Percentiles rank a stretch among this genome's conserved stretches.
phyloP scores from a whole-genome alignment of 768 basidiomycete species.

The Tremella fuciformis region DNA sequence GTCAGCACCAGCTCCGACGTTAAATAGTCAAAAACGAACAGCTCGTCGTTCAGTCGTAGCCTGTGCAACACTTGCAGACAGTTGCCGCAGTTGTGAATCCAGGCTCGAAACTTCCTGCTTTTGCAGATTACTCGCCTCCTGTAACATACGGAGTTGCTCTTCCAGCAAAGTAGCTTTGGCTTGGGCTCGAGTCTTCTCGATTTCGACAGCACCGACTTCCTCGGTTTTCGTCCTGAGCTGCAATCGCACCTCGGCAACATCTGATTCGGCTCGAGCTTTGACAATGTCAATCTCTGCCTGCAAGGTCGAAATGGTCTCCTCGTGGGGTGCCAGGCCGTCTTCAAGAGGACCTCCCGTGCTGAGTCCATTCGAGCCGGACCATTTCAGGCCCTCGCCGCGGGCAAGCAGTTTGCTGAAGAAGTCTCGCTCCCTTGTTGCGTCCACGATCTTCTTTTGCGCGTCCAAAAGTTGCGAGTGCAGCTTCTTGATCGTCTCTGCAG shows the following conservation, averaged over 20 bases:
- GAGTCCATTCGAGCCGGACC: conserved; percentile 12
- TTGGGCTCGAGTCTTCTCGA: conserved; percentile 74
- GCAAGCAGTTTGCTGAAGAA: conserved; percentile 71
- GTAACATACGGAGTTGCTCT: conserved; percentile 40
- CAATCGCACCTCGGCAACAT: conserved; percentile 69
- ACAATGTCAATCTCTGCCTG: conserved; percentile 79
- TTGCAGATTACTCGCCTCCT: conserved; percentile 34
- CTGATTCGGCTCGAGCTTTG: conserved; percentile 73
- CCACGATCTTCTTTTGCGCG: conserved; percentile 70
- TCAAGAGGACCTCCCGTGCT: conserved; percentile 17
- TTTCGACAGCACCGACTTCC: conserved; percentile 64
- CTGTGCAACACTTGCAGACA: conserved; percentile 31
- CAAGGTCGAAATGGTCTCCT: conserved; percentile 60
- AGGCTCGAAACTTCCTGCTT: conserved; percentile 39
- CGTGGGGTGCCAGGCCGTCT: conserved; percentile 21
- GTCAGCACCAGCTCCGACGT: conserved; percentile 19
- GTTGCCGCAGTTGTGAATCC: conserved; percentile 29
- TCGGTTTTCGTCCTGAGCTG: conserved; percentile 65
- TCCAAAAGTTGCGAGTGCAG: conserved; percentile 71
- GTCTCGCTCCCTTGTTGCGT: conserved; percentile 82
- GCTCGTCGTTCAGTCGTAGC: conserved; percentile 32
- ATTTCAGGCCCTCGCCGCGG: conserved; percentile 55
- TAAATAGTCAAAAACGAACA: conserved; percentile 20
- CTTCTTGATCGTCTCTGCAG: conserved; percentile 78
- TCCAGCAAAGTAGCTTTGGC: conserved; percentile 75